A percentile compares a stretch with the other conserved stretches of the same genome.
Conservation (phyloP, 2,329 filamentous ascomycete species). For the Beauveria sp. region DNA sequence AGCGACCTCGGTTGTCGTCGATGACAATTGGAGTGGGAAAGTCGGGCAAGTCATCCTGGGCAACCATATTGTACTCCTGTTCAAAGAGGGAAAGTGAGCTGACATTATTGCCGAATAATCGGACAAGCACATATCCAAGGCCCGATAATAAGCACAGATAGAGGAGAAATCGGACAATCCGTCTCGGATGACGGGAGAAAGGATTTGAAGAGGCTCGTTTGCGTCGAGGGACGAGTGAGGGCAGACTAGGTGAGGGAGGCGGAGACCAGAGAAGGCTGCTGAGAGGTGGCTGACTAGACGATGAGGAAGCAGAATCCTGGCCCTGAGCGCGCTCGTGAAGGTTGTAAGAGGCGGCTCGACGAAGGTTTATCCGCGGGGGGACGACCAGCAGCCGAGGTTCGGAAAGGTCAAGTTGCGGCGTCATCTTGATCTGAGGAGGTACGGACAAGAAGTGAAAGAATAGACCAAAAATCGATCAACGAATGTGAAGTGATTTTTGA, state of each 20-base stretch:
- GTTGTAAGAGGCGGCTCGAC: constrained; percentile 50
- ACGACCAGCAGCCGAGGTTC: constrained; percentile 43
- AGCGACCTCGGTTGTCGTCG: constrained; percentile 53
- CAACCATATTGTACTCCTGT: constrained; percentile 59
- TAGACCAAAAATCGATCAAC: constrained; percentile 9
- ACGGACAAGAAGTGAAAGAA: constrained; percentile 16
- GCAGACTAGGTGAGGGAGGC: constrained; percentile 65
- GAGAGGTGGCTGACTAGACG: constrained; percentile 56
- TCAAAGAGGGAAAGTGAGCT: constrained; percentile 36
- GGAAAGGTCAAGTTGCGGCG: constrained; percentile 39
- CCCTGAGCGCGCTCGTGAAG: constrained; percentile 40
- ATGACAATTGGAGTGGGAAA: constrained; percentile 67
- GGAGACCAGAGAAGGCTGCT: constrained; percentile 59
- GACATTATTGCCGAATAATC: constrained; percentile 22
- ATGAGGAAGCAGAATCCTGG: constrained; percentile 43
- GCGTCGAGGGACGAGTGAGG: constrained; percentile 57
- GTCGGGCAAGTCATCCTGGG: constrained; percentile 57
- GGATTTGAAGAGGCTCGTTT: constrained; percentile 51
- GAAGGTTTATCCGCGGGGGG: constrained; percentile 51
- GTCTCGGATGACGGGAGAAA: constrained; percentile 43
- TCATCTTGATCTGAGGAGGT: constrained; percentile 28
- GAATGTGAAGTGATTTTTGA: not conserved
- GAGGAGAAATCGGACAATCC: constrained; percentile 47
- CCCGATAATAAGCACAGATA: constrained; percentile 44
- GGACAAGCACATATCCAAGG: constrained; percentile 40